These are phyloP conservation scores for Podaxis sp. DNA, from an alignment of 768 basidiomycete species.

Conservation along the genomic window DNA sequence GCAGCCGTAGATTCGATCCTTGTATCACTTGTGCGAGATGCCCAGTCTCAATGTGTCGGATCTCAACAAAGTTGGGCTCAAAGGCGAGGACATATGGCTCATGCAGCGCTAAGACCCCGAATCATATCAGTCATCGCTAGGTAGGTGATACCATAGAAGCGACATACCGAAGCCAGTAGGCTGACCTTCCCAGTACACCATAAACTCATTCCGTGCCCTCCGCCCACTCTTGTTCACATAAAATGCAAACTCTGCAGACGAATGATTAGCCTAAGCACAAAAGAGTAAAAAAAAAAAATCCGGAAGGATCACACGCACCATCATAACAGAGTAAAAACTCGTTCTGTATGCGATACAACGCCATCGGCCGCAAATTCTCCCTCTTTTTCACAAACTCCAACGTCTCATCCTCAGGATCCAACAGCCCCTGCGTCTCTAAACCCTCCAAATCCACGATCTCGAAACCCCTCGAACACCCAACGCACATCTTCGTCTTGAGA, in stretches of 20 bases:
- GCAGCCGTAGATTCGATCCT: slow-evolving; percentile 80
- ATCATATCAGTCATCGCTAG: background rate
- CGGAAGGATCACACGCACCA: slow-evolving; percentile 48
- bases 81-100: slow-evolving; percentile 97
- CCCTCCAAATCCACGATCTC: slow-evolving; percentile 98
- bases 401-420: slow-evolving; percentile 88
- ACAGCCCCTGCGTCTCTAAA: slow-evolving; percentile 91
- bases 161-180: slow-evolving; percentile 91
- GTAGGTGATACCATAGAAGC: background rate
- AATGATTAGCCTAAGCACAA: slow-evolving; percentile 9
- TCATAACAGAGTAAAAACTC: slow-evolving; percentile 98
- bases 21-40: slow-evolving; percentile 92
- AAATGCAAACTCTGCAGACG: slow-evolving; percentile 85
- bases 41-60: slow-evolving; percentile 93
- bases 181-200: slow-evolving; percentile 94
- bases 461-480: slow-evolving; percentile 95
- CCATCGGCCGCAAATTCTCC: slow-evolving; percentile 88
- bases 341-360: slow-evolving; percentile 94
- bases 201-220: slow-evolving; percentile 85
- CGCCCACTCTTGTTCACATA: slow-evolving; percentile 97
- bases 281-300: background rate
- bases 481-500: slow-evolving; percentile 94
- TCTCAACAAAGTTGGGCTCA: slow-evolving; percentile 94
- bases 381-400: slow-evolving; percentile 91
- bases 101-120: slow-evolving; percentile 66